Evolutionary conservation across 768 basidiomycete genomes (phyloP).

Genomic region (Rhodotorula sphaerocarpa): DNA sequence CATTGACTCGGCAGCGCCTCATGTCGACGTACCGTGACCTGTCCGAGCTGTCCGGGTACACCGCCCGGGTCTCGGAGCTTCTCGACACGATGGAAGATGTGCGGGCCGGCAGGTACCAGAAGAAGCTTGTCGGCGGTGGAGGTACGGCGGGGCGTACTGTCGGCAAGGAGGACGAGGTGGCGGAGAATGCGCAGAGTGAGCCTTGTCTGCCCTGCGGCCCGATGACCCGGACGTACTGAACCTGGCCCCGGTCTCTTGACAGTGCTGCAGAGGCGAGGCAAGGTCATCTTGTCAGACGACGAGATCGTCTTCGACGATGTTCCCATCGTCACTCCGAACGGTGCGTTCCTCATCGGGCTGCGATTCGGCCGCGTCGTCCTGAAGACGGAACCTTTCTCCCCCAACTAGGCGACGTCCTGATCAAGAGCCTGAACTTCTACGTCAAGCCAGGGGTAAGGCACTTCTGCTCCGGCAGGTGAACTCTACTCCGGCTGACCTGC

Average conservation of each 20-base stretch:
- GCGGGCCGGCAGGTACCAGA: conserved; percentile 73
- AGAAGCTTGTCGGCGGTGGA: conserved; percentile 60
- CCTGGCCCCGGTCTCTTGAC: neutral
- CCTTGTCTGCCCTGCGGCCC: conserved; percentile 6
- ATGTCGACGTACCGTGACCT: conserved; percentile 52
- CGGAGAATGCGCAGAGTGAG: conserved; percentile 69
- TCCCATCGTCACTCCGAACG: conserved; percentile 91
- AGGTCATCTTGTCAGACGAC: conserved; percentile 65
- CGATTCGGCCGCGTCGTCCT: no score
- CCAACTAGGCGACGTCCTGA: conserved; percentile 60
- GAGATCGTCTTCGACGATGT: conserved; percentile 80
- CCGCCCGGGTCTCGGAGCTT: conserved; percentile 75
- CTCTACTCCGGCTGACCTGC: neutral
- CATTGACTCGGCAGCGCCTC: conserved; percentile 8
- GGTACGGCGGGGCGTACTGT: conserved; percentile 40
- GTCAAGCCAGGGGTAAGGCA: conserved; percentile 76
- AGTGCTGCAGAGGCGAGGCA: conserved; percentile 74
- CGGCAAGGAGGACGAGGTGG: conserved; percentile 42
- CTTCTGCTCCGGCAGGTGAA: neutral
- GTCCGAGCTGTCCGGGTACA: conserved; percentile 90
- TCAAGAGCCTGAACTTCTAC: conserved; percentile 74
- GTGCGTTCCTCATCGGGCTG: no score
- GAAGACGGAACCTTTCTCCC: no score
- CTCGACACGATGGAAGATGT: conserved; percentile 87
- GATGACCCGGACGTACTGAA: no score